Base-by-base conservation (phyloP, 192 early-diverging fungal genomes). In the Gigaspora rosea region DNA sequence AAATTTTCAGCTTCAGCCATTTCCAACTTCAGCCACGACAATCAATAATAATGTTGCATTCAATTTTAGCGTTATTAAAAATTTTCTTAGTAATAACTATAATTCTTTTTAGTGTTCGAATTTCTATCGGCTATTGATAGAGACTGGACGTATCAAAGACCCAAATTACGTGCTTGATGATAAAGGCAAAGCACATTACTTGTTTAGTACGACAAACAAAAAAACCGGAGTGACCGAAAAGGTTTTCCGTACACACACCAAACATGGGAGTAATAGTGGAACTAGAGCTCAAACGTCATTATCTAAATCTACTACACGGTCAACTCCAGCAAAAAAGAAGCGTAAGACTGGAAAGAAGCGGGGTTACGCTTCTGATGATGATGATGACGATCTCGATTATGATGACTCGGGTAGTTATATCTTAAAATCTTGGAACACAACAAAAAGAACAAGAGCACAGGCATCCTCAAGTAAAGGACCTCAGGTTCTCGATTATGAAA, bases 161-260 rank as follows among this genome's bases (percentile, higher is more conserved):
- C 90, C 92, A 3, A 98, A 98, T 86, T 98, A 98, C 78, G 89
- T 94, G 15, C 82, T 96, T 20, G 94, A 96, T 81, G 91, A 92
- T 35, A 93, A 94, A 80, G 95, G 95, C 80, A 94, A 94, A 79
- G 92, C 95, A 0, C 95, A 94, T 75, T 98, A 94, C 76, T 82
- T 95, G 62, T 97, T 97, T 79, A 92, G 92, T 49, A 96, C 97
- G 65, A 93, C 90, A 84, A 95, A 87, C 82, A 92, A 86, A 75
- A 88, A 86, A 18, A 92, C 91, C 74, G 95, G 95, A 49, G 86
- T 91, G 48, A 91, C 88, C 7, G 87, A 91, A 71, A 94, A 93
- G 66, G 90, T 91, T 57, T 93, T 95, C 84, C 86, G 94, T 65
- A 93, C 89, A 57, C 93, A 95, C 82, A 92, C 72, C 84, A 91